These are phyloP conservation scores for Parasitella parasitica DNA, from an alignment of 371 early-diverging fungal genomes.

Conservation along the genomic window DNA sequence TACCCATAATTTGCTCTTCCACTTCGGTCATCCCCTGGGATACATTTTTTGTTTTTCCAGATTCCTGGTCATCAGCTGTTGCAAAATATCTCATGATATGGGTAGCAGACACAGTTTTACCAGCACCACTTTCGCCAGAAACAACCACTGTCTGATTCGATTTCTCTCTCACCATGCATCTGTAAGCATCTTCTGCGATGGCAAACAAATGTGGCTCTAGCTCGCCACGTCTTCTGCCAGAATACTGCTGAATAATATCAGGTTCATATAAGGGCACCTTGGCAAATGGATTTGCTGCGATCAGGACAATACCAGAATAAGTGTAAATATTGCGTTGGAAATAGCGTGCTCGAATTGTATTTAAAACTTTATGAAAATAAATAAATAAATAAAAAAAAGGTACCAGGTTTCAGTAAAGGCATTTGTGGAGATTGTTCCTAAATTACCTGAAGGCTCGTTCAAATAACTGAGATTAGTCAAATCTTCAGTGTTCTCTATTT, in stretches of 20 bases:
- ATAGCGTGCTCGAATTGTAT: slow-evolving; percentile 88
- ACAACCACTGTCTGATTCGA: slow-evolving; percentile 98
- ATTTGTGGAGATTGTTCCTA: neutral
- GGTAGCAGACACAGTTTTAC: slow-evolving; percentile 95
- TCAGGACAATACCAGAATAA: slow-evolving; percentile 98
- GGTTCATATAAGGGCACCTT: slow-evolving; percentile 84
- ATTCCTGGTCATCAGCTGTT: slow-evolving; percentile 75
- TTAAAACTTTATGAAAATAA: slow-evolving; percentile 71
- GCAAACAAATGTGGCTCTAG: slow-evolving; percentile 99
- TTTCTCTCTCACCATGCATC: slow-evolving; percentile 88
- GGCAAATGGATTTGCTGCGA: slow-evolving; percentile 98
- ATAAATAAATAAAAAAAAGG: neutral
- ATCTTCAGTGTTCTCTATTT: slow-evolving; percentile 89
- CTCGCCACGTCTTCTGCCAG: slow-evolving; percentile 91
- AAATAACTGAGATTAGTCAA: slow-evolving; percentile 88
- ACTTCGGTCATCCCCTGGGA: slow-evolving; percentile 70
- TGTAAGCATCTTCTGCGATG: slow-evolving; percentile 97
- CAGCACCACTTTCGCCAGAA: slow-evolving; percentile 97
- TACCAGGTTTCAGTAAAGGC: neutral
- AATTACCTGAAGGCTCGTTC: slow-evolving; percentile 84
- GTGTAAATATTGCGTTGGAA: slow-evolving; percentile 94
- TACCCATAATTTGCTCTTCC: slow-evolving; percentile 80
- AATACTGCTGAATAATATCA: slow-evolving; percentile 90
- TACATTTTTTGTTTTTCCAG: slow-evolving; percentile 36
- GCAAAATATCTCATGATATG: slow-evolving; percentile 98